Evolutionary conservation across 371 early-diverging fungal genomes (phyloP), one percentile per base, ranked within the genome.

Genomic region (Apophysomyces variabilis): DNA sequence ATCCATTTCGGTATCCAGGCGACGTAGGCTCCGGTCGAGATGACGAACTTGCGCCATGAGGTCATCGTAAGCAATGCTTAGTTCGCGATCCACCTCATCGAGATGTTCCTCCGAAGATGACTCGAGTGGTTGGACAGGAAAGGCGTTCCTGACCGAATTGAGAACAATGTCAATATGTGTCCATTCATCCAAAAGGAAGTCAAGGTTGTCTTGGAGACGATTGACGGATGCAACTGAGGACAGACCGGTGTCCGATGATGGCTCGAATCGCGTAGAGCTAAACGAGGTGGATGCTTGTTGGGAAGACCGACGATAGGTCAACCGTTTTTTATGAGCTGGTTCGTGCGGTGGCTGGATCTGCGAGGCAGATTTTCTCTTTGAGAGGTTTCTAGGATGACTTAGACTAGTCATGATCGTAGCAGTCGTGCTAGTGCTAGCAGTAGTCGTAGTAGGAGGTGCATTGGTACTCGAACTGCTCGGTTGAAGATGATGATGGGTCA

Each of bases 1-100:
- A 35, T 50, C 50, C 47, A 71, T 60, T 21, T 75, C 67, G n/a
- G 47, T 60, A 56, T 72, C 62, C 35, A 73, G 59, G 12, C 70
- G 60, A 39, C 61, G 68, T 7, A 73, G 62, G 36, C 56, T 73
- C 26, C 73, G 66, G 62, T 68, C 70, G n/a, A 73, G 63, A 21
- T 69, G 73, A 7, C 73, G 67, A 14, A 73, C 70, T 32, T 73
- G 73, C 5, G 73, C 73, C 64, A 66, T 66, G 18, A 73, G 43
- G 38, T 73, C 73, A 54, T 73, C 73, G 44, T 73, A 70, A 2
- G 73, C 73, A 64, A 73, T 70, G 50, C 69, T 67, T 21, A 70
- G 38, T 59, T 73, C 73, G 14, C 70, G 70, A 50, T 73, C 73
- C 13, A 66, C 66, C 7, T 73, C 73, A 59, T 73, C 70, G 41